Evolutionary conservation across 805 yeast genomes (phyloP), one percentile per base, ranked within the genome.

Genomic region (Hanseniaspora meyeri): DNA sequence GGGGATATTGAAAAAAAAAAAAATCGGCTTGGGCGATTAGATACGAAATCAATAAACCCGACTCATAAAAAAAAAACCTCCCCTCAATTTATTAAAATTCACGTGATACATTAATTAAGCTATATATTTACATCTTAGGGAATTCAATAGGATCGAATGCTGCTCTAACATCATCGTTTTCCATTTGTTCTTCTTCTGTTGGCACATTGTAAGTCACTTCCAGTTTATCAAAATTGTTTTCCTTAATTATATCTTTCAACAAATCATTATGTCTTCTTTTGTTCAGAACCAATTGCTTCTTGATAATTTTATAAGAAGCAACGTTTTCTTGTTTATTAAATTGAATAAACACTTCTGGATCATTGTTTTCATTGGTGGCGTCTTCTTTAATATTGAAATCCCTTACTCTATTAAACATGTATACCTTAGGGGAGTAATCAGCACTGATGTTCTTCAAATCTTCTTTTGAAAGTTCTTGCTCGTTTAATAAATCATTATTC

Each of bases 231-330:
- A 74, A 70, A 14, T 83, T 76, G 60, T 79, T 72, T 55, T 81
- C 83, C 60, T 76, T 75, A 51, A 83, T 75, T 43, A 68, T 58
- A 3, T 69, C 67, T 55, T 63, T 68, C 16, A 69, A 60, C 20
- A 67, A 64, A 43, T 69, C 71, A 57, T 68, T 83, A 14, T 88
- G 80, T 69, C 96, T 81, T 67, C 95, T 82, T 66, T 91, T 84
- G 72, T 86, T 88, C 66, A 93, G 79, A 61, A 84, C 93, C 45
- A 87, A 76, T 62, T 83, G 81, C 38, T 90, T 88, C 14, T 78
- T 73, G 17, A 91, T 72, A 9, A 97, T 96, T 58, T 85, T 80
- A 66, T 85, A 93, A 62, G 77, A 78, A 3, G 88, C 95, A 9
- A 79, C 74, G 49, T 77, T 78, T 52, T 73, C 76, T 48, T 75